Evolutionary conservation across 495 filamentous ascomycete species (phyloP).

Genomic region (Parachaetomium inaequale): DNA sequence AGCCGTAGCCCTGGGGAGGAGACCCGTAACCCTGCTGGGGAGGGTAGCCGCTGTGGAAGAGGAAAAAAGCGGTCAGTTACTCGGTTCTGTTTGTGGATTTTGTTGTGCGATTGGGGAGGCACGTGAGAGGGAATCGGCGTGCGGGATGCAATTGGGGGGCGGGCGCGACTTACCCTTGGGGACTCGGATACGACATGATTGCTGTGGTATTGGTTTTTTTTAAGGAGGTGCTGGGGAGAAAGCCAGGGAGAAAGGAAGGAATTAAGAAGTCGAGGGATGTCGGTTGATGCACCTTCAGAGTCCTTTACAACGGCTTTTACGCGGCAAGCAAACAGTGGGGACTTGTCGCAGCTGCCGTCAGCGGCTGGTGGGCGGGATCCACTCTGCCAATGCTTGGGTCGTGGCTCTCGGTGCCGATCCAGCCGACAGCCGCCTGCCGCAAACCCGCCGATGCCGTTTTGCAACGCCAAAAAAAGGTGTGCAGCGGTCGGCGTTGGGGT

Average conservation of each 20-base stretch:
- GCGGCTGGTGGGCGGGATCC: not conserved
- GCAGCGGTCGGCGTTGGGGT: not conserved
- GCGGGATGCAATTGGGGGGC: not conserved
- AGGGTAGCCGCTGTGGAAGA: not conserved
- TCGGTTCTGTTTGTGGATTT: not conserved
- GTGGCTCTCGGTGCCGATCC: not conserved
- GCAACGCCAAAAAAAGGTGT: not conserved
- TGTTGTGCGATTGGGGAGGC: not conserved
- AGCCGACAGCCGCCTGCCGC: not conserved
- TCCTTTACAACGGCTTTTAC: slow-evolving; percentile 8
- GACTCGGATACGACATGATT: slow-evolving; percentile 9
- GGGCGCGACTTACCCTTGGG: slow-evolving; percentile 5
- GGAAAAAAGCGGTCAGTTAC: not conserved
- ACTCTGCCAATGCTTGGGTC: slow-evolving; percentile 9
- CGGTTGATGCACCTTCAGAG: not conserved
- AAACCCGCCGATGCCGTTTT: not conserved
- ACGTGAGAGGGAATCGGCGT: not conserved
- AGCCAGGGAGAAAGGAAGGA: not conserved
- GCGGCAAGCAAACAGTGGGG: slow-evolving; percentile 1
- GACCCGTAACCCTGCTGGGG: slow-evolving; percentile 9
- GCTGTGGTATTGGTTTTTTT: not conserved
- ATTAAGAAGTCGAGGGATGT: not conserved
- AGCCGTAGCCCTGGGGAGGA: slow-evolving; percentile 15
- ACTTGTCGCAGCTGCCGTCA: not conserved
- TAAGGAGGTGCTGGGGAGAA: not conserved